These are phyloP conservation scores for Colletotrichum brevisporum DNA, from an alignment of 2,329 filamentous ascomycete species.

Conservation along the genomic window DNA sequence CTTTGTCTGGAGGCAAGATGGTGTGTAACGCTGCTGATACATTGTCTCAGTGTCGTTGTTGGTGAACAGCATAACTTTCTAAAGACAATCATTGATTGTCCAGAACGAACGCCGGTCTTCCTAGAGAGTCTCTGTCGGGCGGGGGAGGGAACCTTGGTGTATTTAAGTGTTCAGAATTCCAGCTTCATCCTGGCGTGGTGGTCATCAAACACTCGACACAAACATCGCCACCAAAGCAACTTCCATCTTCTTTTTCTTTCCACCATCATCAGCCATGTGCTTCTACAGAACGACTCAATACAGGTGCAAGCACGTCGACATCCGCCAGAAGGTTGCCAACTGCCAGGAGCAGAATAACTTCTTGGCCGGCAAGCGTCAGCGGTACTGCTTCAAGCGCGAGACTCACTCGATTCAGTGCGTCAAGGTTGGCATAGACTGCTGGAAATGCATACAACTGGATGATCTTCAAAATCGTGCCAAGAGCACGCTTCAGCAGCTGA, in stretches of 20 bases:
- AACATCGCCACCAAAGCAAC: neutral
- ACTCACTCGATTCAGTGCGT: constrained; percentile 31
- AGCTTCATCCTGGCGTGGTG: neutral
- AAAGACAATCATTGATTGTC: neutral
- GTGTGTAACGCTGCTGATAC: neutral
- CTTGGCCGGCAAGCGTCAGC: neutral
- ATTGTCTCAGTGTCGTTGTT: neutral
- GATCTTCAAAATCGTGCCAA: constrained; percentile 6
- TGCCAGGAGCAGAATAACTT: constrained; percentile 30
- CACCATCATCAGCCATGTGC: constrained; percentile 41
- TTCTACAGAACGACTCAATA: constrained; percentile 42
- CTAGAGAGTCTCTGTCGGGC: neutral
- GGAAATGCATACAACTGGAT: constrained; percentile 31
- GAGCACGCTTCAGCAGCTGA: constrained; percentile 11
- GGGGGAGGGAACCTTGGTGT: neutral
- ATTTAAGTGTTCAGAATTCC: neutral
- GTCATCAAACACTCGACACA: neutral
- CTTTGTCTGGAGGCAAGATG: constrained; percentile 12
- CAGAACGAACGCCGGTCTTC: neutral
- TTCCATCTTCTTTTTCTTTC: neutral
- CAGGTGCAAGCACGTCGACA: constrained; percentile 41
- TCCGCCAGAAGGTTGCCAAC: constrained; percentile 27
- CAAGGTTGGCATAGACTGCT: constrained; percentile 9
- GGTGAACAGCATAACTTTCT: neutral
- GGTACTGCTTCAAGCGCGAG: constrained; percentile 7